Conservation (phyloP, 73 alveolate genomes). For the Stentor roeselii region DNA sequence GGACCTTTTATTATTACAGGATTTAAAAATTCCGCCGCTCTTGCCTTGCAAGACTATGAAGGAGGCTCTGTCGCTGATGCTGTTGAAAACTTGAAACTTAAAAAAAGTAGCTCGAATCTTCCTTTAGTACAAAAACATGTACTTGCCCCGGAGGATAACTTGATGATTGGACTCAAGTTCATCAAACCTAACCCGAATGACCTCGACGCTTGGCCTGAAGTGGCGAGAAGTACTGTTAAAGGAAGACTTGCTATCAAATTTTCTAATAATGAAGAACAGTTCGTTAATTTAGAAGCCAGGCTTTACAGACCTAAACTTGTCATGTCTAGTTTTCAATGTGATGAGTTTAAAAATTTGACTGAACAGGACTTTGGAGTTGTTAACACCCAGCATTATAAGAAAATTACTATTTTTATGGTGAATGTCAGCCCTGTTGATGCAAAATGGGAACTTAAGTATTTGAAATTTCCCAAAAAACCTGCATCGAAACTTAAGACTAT, state of each 20-base stretch:
- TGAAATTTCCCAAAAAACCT: slow-evolving; percentile 58
- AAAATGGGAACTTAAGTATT: slow-evolving; percentile 63
- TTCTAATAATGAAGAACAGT: slow-evolving; percentile 48
- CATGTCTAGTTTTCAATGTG: slow-evolving; percentile 45
- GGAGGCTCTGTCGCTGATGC: slow-evolving; percentile 20
- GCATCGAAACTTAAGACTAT: slow-evolving; percentile 53
- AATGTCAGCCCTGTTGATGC: slow-evolving; percentile 59
- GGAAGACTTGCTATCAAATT: slow-evolving; percentile 42
- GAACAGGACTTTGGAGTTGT: slow-evolving; percentile 61
- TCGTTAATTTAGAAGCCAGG: slow-evolving; percentile 41
- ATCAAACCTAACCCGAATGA: slow-evolving; percentile 45
- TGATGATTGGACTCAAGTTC: slow-evolving; percentile 43
- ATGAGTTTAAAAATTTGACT: slow-evolving; percentile 52
- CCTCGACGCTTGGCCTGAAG: slow-evolving; percentile 60
- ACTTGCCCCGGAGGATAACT: slow-evolving; percentile 51
- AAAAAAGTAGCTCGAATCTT: neutral
- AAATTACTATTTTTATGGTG: slow-evolving; percentile 38
- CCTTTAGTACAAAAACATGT: slow-evolving; percentile 39
- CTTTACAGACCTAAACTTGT: slow-evolving; percentile 53
- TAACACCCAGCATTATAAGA: slow-evolving; percentile 45
- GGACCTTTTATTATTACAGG: slow-evolving; percentile 60
- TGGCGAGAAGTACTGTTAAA: slow-evolving; percentile 24
- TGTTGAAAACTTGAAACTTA: slow-evolving; percentile 32
- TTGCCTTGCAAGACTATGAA: slow-evolving; percentile 25
- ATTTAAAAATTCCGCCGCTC: slow-evolving; percentile 42